Conservation (phyloP, 2,329 filamentous ascomycete species). For the Fusarium longipes region DNA sequence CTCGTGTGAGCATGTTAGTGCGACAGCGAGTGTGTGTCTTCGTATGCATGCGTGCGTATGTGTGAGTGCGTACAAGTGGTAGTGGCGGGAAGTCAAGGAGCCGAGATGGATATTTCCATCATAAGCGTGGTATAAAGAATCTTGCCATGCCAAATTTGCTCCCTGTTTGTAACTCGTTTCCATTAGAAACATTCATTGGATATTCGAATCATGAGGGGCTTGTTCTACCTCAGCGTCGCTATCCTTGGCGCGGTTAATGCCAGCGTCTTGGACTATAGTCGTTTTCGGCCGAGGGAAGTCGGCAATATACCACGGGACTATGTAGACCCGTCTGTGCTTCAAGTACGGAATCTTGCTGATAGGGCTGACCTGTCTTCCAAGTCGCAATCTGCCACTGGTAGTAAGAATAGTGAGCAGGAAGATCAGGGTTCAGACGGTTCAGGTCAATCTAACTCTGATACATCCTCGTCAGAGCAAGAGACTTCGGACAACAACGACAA, state of each 20-base stretch:
- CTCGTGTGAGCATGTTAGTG: no score
- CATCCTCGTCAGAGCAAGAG: background rate
- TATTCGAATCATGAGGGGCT: constrained; percentile 25
- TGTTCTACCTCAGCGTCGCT: constrained; percentile 23
- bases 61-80: background rate
- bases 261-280: constrained; percentile 3
- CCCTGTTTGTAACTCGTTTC: background rate
- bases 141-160: background rate
- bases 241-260: constrained; percentile 23
- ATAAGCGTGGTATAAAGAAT: background rate
- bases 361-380: background rate
- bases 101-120: no score
- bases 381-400: background rate
- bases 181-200: constrained; percentile 19
- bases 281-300: background rate
- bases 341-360: background rate
- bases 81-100: background rate
- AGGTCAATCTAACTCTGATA: background rate
- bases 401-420: background rate
- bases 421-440: no score
- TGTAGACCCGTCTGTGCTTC: background rate
- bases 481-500: background rate
- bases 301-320: background rate
- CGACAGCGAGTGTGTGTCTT: background rate
- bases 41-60: background rate